These are phyloP conservation scores for Pulveroboletus ravenelii DNA, from an alignment of 768 basidiomycete genomes.

Conservation along the genomic window DNA sequence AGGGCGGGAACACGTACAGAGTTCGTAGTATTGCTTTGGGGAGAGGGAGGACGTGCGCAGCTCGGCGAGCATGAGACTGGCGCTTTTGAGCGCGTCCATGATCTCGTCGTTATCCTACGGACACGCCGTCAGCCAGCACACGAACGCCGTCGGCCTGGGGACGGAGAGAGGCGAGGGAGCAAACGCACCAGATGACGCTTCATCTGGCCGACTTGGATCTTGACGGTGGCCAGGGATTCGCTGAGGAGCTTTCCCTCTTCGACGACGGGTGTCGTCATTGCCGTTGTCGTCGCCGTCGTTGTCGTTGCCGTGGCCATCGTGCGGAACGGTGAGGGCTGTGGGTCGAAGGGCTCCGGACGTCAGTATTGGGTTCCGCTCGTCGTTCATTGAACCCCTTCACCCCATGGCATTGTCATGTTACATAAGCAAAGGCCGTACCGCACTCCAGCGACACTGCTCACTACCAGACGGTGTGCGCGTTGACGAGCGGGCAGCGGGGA, in stretches of 20 bases:
- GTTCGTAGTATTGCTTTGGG: conserved; percentile 98
- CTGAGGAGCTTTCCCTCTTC: conserved; percentile 84
- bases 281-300: conserved; percentile 11
- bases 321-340: conserved; percentile 5
- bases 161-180: background rate
- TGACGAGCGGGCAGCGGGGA: no score
- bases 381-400: background rate
- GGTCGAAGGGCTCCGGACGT: background rate
- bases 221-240: conserved; percentile 81
- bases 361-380: background rate
- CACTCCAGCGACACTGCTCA: no score
- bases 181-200: conserved; percentile 79
- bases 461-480: no score
- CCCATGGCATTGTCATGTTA: conserved; percentile 7
- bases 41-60: conserved; percentile 89
- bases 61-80: conserved; percentile 96
- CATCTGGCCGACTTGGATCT: conserved; percentile 92
- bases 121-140: background rate
- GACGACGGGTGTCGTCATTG: conserved; percentile 32
- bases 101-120: conserved; percentile 86
- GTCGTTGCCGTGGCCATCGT: conserved; percentile 22
- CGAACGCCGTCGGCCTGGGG: background rate
- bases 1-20: conserved; percentile 53
- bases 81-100: conserved; percentile 98
- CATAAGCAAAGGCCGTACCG: conserved; percentile 6